A percentile compares a stretch with the other conserved stretches of the same genome.
Evolutionary conservation across 768 basidiomycete species (phyloP).

Genomic region (Lyophyllum semitale): DNA sequence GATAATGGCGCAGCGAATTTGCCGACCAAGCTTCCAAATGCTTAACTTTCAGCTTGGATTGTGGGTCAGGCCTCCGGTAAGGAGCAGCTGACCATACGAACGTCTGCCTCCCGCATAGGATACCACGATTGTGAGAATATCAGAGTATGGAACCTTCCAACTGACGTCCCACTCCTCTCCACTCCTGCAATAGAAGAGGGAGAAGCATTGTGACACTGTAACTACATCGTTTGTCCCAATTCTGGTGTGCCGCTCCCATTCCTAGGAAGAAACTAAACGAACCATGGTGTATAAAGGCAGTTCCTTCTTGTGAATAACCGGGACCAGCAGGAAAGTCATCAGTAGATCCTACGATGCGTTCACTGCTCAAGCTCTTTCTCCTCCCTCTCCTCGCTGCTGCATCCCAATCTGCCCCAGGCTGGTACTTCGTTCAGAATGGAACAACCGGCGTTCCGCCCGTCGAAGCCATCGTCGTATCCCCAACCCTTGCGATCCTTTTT

Average conservation of each 20-base stretch:
- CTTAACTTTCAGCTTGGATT: too few relatives aligned
- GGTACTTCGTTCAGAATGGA: constrained; percentile 23
- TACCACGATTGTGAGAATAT: background rate
- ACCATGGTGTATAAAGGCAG: background rate
- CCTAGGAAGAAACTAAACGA: background rate
- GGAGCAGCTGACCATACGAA: background rate
- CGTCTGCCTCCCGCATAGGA: background rate
- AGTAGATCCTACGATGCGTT: background rate
- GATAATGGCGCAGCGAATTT: too few relatives aligned
- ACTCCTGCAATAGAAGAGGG: background rate
- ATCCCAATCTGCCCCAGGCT: constrained; percentile 8
- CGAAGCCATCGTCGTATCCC: constrained; percentile 24
- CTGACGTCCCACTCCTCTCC: background rate
- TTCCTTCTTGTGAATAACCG: background rate
- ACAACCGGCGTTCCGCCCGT: constrained; percentile 21
- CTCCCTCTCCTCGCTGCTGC: background rate
- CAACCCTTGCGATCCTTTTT: constrained; percentile 21
- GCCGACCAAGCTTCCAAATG: too few relatives aligned
- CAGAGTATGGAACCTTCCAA: background rate
- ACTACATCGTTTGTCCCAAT: background rate
- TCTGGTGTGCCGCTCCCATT: background rate
- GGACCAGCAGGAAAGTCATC: background rate
- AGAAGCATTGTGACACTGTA: background rate
- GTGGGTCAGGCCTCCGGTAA: too few relatives aligned
- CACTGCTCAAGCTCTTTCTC: background rate